phyloP scores from a whole-genome alignment of 805 yeast genomes.

The Nakazawaea pomicola region DNA sequence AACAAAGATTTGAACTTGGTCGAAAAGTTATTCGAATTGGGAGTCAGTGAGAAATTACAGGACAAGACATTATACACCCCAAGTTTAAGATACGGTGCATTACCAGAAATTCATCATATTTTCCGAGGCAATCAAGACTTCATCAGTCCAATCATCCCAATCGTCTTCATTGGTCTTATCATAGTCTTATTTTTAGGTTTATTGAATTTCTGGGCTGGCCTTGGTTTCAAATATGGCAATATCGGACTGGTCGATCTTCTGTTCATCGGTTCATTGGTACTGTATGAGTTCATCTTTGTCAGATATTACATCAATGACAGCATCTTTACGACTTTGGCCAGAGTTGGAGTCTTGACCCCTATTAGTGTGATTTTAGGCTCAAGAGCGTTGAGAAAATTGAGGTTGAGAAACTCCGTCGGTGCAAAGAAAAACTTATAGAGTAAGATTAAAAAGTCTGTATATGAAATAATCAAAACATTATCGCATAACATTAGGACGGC shows the following conservation, averaged over 20 bases:
- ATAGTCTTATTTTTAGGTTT: conserved; percentile 36
- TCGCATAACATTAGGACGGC: no score
- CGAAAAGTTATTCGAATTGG: conserved; percentile 17
- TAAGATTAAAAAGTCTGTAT: no score
- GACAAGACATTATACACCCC: conserved; percentile 6
- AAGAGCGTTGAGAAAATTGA: conserved; percentile 45
- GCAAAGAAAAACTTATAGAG: conserved; percentile 21
- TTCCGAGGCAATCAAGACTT: conserved; percentile 54
- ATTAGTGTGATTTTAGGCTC: conserved; percentile 59
- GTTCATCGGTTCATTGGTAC: conserved; percentile 42
- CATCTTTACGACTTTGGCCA: conserved; percentile 53
- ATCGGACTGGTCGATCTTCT: conserved; percentile 30
- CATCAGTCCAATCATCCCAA: conserved; percentile 46
- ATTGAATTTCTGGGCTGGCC: conserved; percentile 37
- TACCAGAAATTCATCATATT: conserved; percentile 59
- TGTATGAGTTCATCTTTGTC: conserved; percentile 49
- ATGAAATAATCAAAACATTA: no score
- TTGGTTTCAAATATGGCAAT: conserved; percentile 31
- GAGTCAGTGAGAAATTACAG: conserved; percentile 3
- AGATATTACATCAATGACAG: conserved; percentile 55
- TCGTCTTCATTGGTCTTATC: conserved; percentile 42
- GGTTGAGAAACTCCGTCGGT: conserved; percentile 23
- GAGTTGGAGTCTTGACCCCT: conserved; percentile 42
- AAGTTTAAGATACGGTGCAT: conserved; percentile 38
- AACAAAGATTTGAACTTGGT: conserved; percentile 15